Conservation (phyloP, 108 stramenopile species). For the Schizochytrium sp. region DNA sequence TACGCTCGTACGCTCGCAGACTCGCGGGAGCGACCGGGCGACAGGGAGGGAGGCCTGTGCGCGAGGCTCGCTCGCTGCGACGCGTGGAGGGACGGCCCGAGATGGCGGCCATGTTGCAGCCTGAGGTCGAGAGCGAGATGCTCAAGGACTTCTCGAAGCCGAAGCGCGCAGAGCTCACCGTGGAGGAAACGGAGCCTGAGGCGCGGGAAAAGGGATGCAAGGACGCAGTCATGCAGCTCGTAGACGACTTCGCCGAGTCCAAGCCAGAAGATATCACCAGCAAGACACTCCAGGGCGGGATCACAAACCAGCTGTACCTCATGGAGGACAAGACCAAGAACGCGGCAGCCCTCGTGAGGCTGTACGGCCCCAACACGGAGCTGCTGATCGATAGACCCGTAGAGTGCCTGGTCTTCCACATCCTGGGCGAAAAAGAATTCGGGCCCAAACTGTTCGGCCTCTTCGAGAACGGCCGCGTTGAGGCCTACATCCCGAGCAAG, state of each 20-base stretch:
- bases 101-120: too few relatives aligned
- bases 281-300: background rate
- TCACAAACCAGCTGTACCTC: conserved; percentile 8
- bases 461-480: conserved; percentile 44
- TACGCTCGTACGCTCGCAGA: too few relatives aligned
- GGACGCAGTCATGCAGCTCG: background rate
- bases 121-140: background rate
- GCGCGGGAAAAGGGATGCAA: background rate
- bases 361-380: conserved; percentile 44
- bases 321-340: background rate
- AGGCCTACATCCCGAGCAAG: conserved; percentile 28
- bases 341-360: conserved; percentile 26
- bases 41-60: too few relatives aligned
- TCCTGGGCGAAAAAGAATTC: conserved; percentile 28
- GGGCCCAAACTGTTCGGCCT: conserved; percentile 36
- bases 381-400: conserved; percentile 31
- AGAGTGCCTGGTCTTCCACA: conserved; percentile 32
- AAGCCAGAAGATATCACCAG: background rate
- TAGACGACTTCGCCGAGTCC: background rate
- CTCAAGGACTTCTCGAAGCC: background rate
- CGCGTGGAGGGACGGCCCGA: too few relatives aligned
- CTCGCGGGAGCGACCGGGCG: too few relatives aligned
- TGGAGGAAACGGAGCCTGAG: background rate
- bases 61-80: too few relatives aligned
- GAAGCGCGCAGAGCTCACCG: background rate